Conservation (phyloP, 352 stramenopile genomes). For the Aphanomyces invadans region DNA sequence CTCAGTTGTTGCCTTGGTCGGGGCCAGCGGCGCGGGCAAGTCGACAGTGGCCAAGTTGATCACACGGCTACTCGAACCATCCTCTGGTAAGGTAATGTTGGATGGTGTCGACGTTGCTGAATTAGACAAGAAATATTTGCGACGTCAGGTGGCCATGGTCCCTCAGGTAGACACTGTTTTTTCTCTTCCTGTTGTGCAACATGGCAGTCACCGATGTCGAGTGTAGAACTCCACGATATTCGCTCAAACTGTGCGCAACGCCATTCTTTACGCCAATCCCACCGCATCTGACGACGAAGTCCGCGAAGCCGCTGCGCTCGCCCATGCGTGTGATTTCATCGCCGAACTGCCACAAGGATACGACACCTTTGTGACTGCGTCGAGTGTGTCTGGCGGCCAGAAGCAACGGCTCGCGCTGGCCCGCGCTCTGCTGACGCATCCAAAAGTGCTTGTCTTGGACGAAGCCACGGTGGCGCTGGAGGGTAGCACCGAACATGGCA, state of each 20-base stretch:
- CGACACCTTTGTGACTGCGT: constrained; percentile 95
- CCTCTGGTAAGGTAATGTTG: constrained; percentile 46
- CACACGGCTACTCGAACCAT: constrained; percentile 64
- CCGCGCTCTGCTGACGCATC: constrained; percentile 70
- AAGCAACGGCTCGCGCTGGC: constrained; percentile 92
- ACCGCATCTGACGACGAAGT: constrained; percentile 48
- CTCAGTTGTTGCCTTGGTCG: constrained; percentile 80
- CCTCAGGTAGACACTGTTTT: constrained; percentile 39
- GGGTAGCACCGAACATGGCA: constrained; percentile 69
- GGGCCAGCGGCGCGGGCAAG: constrained; percentile 78
- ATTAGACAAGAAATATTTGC: constrained; percentile 62
- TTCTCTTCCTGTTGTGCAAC: too few species aligned
- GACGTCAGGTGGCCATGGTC: constrained; percentile 82
- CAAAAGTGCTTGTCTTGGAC: constrained; percentile 75
- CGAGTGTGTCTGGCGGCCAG: constrained; percentile 94
- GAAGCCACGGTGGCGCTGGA: constrained; percentile 81
- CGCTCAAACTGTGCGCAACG: constrained; percentile 66
- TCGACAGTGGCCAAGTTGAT: constrained; percentile 74
- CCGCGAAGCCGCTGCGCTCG: constrained; percentile 53
- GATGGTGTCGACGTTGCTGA: constrained; percentile 63
- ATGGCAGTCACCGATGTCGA: too few species aligned
- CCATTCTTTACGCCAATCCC: constrained; percentile 75
- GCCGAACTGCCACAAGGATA: constrained; percentile 86
- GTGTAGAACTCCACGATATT: constrained; percentile 78
- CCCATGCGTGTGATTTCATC: constrained; percentile 75